Percentiles rank a stretch among this genome's conserved stretches.
These are phyloP conservation scores for Suhomyces ambrosiae DNA, from an alignment of 1,139 yeast species.

Conservation along the genomic window DNA sequence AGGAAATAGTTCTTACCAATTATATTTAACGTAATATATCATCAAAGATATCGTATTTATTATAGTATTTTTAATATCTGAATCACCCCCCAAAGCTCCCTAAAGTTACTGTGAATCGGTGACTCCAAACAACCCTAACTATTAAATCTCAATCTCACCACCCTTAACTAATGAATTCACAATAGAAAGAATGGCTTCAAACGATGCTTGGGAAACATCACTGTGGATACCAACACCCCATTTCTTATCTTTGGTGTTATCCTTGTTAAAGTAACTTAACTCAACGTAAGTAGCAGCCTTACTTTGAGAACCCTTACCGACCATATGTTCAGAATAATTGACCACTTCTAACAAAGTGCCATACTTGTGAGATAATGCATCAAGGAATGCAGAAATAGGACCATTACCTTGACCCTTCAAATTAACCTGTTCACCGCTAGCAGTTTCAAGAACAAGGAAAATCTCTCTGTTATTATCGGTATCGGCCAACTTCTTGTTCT, in stretches of 20 bases:
- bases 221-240: constrained; percentile 54
- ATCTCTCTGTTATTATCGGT: constrained; percentile 33
- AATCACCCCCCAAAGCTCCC: too few species aligned
- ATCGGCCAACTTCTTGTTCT: constrained; percentile 21
- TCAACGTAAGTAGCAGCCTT: constrained; percentile 53
- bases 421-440: constrained; percentile 24
- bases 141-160: constrained; percentile 26
- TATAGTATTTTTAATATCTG: too few species aligned
- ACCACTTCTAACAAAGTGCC: constrained; percentile 43
- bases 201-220: constrained; percentile 51
- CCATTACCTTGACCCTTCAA: constrained; percentile 48
- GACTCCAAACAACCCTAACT: too few species aligned
- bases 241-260: constrained; percentile 29
- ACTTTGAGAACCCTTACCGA: constrained; percentile 45
- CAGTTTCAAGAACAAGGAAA: constrained; percentile 24
- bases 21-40: too few species aligned
- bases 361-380: constrained; percentile 39
- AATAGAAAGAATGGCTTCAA: constrained; percentile 48
- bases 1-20: too few species aligned
- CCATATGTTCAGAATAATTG: constrained; percentile 47
- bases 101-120: too few species aligned
- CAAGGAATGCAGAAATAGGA: constrained; percentile 50
- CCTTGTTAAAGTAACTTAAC: constrained; percentile 33
- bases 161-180: constrained; percentile 37
- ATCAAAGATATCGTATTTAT: too few species aligned